These are phyloP conservation scores for Pseudogymnoascus sp. DNA, from an alignment of 2,329 filamentous ascomycete genomes.

Conservation along the genomic window DNA sequence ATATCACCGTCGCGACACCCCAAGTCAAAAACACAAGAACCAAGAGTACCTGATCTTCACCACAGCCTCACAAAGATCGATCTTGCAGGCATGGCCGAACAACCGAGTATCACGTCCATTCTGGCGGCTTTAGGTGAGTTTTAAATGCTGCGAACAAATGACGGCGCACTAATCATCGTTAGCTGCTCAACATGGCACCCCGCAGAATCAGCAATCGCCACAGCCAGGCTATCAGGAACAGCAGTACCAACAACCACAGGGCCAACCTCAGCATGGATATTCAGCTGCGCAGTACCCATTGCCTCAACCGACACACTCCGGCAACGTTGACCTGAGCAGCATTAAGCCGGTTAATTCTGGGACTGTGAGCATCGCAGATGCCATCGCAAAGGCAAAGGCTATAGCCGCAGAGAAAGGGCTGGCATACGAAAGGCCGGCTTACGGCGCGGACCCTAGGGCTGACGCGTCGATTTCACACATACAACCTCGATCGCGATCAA, in stretches of 20 bases:
- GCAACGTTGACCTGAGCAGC: conserved; percentile 70
- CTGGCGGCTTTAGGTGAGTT: conserved; percentile 42
- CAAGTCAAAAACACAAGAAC: neutral
- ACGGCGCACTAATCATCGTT: neutral
- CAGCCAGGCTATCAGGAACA: conserved; percentile 28
- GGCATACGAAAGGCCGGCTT: conserved; percentile 50
- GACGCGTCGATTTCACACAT: conserved; percentile 37
- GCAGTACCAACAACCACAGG: conserved; percentile 33
- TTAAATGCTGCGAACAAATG: neutral
- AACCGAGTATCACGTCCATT: conserved; percentile 43
- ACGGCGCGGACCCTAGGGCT: conserved; percentile 25
- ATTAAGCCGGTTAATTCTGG: conserved; percentile 75
- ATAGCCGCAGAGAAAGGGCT: conserved; percentile 75
- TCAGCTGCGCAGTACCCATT: conserved; percentile 32
- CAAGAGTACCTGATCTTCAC: neutral
- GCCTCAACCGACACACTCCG: conserved; percentile 57
- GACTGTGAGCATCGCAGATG: conserved; percentile 75
- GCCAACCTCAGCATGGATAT: conserved; percentile 35
- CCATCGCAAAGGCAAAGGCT: conserved; percentile 75
- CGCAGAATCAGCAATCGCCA: conserved; percentile 32
- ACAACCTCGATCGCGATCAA: conserved; percentile 59
- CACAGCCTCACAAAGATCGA: neutral
- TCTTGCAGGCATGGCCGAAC: conserved; percentile 34
- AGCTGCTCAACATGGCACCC: conserved; percentile 16
- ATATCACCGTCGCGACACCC: neutral